Evolutionary conservation across 306 rosid species (phyloP), one percentile per base, ranked within the genome.

Genomic region (Ammopiptanthus mongolicus): DNA sequence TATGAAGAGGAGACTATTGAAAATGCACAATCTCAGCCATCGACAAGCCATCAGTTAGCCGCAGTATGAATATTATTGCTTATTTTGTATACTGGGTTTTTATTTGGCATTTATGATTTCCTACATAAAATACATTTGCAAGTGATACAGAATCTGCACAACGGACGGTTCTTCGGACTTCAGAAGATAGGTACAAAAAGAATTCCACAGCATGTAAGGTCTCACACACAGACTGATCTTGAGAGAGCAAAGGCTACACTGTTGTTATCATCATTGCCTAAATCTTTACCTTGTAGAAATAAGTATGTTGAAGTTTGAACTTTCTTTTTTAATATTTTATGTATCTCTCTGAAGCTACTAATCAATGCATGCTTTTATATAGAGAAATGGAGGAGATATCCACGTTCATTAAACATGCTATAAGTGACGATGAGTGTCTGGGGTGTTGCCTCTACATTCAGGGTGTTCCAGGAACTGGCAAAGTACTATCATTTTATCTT

Each of bases 391-490:
- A 87, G 72, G 97, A 91, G 86, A 90, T 95, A 69, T 82, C 87
- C 65, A 19, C 91, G 74, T 95, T 95, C 76, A 80, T 95, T 73
- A 92, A 90, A 83, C 92, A 88, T 71, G 91, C 97, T 18, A 87
- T 95, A 53, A 86, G 93, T 75, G 93, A 91, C 36, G 86, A 85
- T 85, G 92, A 88, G 64, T 95, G 98, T 81, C 75, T 95, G 74
- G 98, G 98, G 39, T 92, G 92, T 58, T 95, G 98, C 82, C 85
- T 95, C 53, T 95, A 95, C 78, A 87, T 95, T 65, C 96, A 95
- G 42, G 98, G 98, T 79, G 98, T 95, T 95, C 97, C 97, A 3
- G 98, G 98, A 84, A 91, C 98, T 66, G 98, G 98, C 71, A 95
- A 95, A 90, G 98, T 91, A 66, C 36, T 18, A 41, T 77, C 44